Conservation (phyloP, 495 filamentous ascomycete species). For the Penicilliopsis zonata region DNA sequence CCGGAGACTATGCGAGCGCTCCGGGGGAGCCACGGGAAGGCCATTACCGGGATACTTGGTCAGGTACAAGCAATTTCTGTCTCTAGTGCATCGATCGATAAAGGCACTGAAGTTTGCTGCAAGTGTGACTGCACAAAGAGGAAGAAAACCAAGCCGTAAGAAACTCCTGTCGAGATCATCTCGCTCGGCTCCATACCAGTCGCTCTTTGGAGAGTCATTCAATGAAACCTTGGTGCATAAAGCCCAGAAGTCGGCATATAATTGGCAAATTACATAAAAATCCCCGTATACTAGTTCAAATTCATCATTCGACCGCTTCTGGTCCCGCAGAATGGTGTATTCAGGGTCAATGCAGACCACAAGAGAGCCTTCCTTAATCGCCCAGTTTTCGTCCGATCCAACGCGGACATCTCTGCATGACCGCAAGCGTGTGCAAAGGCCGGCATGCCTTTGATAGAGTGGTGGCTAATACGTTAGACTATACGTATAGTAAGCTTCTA, state of each 20-base stretch:
- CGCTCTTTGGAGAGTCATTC: not conserved
- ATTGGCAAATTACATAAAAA: conserved; percentile 14
- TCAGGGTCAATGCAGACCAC: conserved; percentile 15
- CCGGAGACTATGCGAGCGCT: conserved; percentile 13
- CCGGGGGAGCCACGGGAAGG: conserved; percentile 14
- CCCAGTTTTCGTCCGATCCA: conserved; percentile 10
- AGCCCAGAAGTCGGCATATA: conserved; percentile 23
- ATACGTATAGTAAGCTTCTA: no score
- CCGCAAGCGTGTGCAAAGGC: conserved; percentile 10
- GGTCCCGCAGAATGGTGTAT: conserved; percentile 9
- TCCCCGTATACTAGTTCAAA: conserved; percentile 15
- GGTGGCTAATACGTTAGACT: conserved; percentile 1
- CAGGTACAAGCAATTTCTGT: not conserved
- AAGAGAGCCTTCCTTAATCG: conserved; percentile 20
- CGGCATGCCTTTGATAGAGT: conserved; percentile 6
- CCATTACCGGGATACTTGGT: conserved; percentile 15
- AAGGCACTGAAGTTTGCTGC: conserved; percentile 19
- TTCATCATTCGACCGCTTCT: conserved; percentile 10
- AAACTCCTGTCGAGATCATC: not conserved
- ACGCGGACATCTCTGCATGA: conserved; percentile 17
- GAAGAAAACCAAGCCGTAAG: conserved; percentile 14
- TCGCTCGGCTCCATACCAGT: not conserved
- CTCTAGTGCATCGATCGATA: conserved; percentile 6
- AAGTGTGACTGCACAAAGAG: conserved; percentile 19
- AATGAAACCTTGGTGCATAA: conserved; percentile 17